Evolutionary conservation across 2,329 filamentous ascomycete genomes (phyloP), one percentile per base, ranked within the genome.

Genomic region (Coleophoma crateriformis): DNA sequence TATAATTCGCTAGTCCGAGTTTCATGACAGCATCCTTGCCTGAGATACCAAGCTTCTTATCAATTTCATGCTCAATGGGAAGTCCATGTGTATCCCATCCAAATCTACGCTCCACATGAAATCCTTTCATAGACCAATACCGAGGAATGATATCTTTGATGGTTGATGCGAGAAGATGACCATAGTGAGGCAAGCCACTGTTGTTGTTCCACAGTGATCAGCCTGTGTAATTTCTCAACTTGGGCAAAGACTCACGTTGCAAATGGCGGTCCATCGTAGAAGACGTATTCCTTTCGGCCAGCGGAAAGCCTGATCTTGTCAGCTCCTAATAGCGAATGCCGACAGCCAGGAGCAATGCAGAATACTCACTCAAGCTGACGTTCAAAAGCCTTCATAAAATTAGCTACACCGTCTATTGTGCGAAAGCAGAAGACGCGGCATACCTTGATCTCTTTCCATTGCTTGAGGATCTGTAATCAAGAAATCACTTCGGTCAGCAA

Each of bases 121-220:
- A 88, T 14, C 92, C 92, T 67, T 95, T 95, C 91, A 96, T 96
- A 46, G 90, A 90, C 90, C 91, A 96, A 70, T 96, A 97, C 60
- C 92, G 78, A 8, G 92, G 90, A 58, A 97, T 95, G 53, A 96
- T 94, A 68, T 96, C 92, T 71, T 97, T 96, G 73, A 96, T 96
- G 45, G 91, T 96, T 17, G 90, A 95, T 35, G 92, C 88, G 50
- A 85, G 81, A 61, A 87, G 85, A 67, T 87, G 84, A 39, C 78
- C 77, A 48, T 85, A 85, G 59, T 85, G 82, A 53, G 79, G 79
- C 15, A 82, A 67, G 50, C 79, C 86, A 58, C 56, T 60, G 17
- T 7, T 19, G 7, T 41, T 41, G 17, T 17, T 17, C 39, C 39
- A 22, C 17, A 15, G 42, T 57, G 40, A 58, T 47, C 39, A 17